Conservation (phyloP, 2,329 filamentous ascomycete genomes). For the Monosporascus sp. region DNA sequence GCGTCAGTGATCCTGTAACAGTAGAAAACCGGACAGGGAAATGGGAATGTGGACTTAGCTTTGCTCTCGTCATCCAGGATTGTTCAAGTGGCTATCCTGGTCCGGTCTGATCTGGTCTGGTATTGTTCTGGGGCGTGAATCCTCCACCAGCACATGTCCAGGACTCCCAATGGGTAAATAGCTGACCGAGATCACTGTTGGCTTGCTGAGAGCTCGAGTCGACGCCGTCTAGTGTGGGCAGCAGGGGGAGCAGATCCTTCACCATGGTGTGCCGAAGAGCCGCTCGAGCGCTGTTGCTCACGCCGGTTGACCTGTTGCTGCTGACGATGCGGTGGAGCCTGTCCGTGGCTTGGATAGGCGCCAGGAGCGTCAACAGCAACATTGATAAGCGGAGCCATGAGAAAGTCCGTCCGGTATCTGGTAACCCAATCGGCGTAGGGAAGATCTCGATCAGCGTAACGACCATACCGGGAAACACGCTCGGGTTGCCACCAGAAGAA, state of each 20-base stretch:
- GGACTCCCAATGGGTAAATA: too few relatives aligned
- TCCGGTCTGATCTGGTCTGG: neutral
- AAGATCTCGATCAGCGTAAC: conserved; percentile 9
- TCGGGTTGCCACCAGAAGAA: conserved; percentile 12
- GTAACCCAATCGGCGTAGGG: conserved; percentile 7
- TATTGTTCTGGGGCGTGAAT: too few relatives aligned
- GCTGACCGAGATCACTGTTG: neutral
- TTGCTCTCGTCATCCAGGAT: neutral
- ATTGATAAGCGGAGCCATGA: neutral
- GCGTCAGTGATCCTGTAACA: neutral
- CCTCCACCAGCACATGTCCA: too few relatives aligned
- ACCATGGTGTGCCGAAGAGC: conserved; percentile 3
- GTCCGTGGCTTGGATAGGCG: conserved; percentile 4
- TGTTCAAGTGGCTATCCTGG: neutral
- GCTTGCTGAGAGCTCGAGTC: conserved; percentile 1
- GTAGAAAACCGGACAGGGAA: too few relatives aligned
- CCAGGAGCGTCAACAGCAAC: conserved; percentile 3
- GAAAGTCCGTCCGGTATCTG: conserved; percentile 1
- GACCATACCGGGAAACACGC: conserved; percentile 11
- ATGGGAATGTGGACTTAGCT: too few relatives aligned
- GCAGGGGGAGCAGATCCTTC: neutral
- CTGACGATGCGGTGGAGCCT: neutral
- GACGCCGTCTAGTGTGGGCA: conserved; percentile 1
- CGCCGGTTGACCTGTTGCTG: neutral
- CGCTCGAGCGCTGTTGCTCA: neutral